A percentile compares a stretch with the other conserved stretches of the same genome.
Evolutionary conservation across 1,284 basidiomycete genomes (phyloP).

Genomic region (Fomitopsis schrenkii): DNA sequence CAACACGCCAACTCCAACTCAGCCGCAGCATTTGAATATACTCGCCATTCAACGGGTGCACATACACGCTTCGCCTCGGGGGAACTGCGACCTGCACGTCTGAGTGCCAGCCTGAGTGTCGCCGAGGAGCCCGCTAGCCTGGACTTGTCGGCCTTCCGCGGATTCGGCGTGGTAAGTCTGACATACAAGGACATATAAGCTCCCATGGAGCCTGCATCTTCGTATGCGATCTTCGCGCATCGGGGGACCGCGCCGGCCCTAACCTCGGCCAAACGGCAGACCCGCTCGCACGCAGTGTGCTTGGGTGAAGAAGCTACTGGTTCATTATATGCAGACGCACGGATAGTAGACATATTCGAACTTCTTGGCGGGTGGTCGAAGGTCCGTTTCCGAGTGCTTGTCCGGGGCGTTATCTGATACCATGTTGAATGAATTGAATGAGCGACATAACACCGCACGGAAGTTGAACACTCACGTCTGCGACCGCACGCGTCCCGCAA

Average conservation of each 20-base stretch:
- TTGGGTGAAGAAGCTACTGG: neutral
- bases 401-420: neutral
- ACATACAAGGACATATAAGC: slow-evolving; percentile 1
- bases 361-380: too few relatives aligned
- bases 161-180: neutral
- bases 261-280: neutral
- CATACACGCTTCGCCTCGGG: too few relatives aligned
- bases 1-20: too few relatives aligned
- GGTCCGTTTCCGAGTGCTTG: neutral
- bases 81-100: too few relatives aligned
- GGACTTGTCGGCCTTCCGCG: too few relatives aligned
- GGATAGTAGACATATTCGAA: neutral
- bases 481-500: neutral
- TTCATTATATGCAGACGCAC: neutral
- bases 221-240: neutral
- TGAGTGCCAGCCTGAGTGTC: too few relatives aligned
- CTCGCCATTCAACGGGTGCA: too few relatives aligned
- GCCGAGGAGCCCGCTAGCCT: too few relatives aligned
- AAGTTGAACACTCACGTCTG: neutral
- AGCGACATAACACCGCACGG: neutral
- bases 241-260: neutral
- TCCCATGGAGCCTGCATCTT: neutral
- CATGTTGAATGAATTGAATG: too few relatives aligned
- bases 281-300: neutral
- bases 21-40: too few relatives aligned